Percentiles rank a stretch among this genome's conserved stretches.
These are phyloP conservation scores for Ceratocystis colombiana DNA, from an alignment of 2,329 filamentous ascomycete genomes.

Conservation along the genomic window DNA sequence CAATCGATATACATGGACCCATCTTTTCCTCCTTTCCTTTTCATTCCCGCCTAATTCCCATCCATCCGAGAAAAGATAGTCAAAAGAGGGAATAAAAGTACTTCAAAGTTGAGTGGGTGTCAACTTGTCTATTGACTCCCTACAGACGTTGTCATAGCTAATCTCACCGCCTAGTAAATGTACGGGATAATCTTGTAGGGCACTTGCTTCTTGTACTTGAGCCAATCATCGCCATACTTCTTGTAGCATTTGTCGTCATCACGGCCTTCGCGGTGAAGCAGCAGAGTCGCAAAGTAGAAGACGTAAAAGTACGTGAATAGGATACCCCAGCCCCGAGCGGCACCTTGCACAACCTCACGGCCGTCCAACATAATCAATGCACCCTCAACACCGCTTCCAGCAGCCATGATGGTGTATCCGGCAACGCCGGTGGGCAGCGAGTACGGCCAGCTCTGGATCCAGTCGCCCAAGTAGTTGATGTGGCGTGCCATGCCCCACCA, in stretches of 20 bases:
- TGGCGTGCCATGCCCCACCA: conserved; percentile 92
- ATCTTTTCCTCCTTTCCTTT: not conserved
- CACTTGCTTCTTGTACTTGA: conserved; percentile 74
- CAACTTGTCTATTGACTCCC: not conserved
- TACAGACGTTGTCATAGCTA: not conserved
- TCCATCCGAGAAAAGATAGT: not conserved
- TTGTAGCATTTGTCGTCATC: conserved; percentile 84
- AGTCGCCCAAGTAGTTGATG: conserved; percentile 94
- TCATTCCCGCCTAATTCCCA: not conserved
- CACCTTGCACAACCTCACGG: conserved; percentile 58
- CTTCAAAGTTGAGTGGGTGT: not conserved
- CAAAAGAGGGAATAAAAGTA: not conserved
- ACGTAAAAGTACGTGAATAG: conserved; percentile 91
- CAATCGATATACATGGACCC: too few species aligned
- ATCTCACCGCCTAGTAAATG: conserved; percentile 51
- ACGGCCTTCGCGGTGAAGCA: conserved; percentile 74
- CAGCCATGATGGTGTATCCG: conserved; percentile 62
- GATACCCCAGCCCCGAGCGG: conserved; percentile 72
- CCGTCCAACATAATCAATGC: conserved; percentile 50
- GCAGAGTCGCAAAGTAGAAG: conserved; percentile 76
- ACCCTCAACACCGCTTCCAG: conserved; percentile 40
- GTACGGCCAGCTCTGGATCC: conserved; percentile 88
- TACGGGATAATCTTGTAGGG: conserved; percentile 74
- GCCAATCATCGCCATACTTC: conserved; percentile 92
- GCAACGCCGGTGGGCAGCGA: conserved; percentile 76